These are phyloP conservation scores for Penicillium egyptiacum DNA, from an alignment of 495 filamentous ascomycete species.

Conservation along the genomic window DNA sequence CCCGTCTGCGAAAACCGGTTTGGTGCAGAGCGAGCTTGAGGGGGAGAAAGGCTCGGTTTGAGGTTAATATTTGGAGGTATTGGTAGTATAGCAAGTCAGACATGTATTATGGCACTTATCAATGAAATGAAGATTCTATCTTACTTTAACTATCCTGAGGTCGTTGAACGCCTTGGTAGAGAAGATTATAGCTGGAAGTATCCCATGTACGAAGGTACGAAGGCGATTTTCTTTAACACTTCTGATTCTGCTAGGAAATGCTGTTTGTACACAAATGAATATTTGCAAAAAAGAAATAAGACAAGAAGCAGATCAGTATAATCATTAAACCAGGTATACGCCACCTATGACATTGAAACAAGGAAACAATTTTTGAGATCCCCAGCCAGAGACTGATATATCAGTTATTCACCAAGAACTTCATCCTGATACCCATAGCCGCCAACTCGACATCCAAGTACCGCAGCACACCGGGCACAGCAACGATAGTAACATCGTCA, in stretches of 20 bases:
- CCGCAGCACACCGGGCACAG: slow-evolving; percentile 86
- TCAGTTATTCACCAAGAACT: slow-evolving; percentile 70
- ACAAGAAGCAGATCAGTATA: slow-evolving; percentile 19
- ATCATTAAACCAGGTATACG: slow-evolving; percentile 23
- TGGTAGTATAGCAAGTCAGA: neutral
- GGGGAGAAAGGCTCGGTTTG: neutral
- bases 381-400: slow-evolving; percentile 16
- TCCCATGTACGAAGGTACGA: neutral
- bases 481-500: slow-evolving; percentile 84
- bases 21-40: slow-evolving; percentile 10
- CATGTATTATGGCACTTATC: neutral
- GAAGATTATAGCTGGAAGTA: neutral
- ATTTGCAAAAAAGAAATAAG: slow-evolving; percentile 21
- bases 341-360: slow-evolving; percentile 33
- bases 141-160: neutral
- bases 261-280: slow-evolving; percentile 20
- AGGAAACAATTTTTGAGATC: slow-evolving; percentile 20
- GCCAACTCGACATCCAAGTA: slow-evolving; percentile 94
- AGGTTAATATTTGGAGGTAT: neutral
- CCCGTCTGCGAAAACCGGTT: slow-evolving; percentile 8
- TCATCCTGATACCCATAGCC: slow-evolving; percentile 88
- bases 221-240: neutral
- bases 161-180: neutral
- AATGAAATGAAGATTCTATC: neutral
- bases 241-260: slow-evolving; percentile 13